Base-by-base conservation (phyloP, 1,139 yeast species). In the Candida sp. region DNA sequence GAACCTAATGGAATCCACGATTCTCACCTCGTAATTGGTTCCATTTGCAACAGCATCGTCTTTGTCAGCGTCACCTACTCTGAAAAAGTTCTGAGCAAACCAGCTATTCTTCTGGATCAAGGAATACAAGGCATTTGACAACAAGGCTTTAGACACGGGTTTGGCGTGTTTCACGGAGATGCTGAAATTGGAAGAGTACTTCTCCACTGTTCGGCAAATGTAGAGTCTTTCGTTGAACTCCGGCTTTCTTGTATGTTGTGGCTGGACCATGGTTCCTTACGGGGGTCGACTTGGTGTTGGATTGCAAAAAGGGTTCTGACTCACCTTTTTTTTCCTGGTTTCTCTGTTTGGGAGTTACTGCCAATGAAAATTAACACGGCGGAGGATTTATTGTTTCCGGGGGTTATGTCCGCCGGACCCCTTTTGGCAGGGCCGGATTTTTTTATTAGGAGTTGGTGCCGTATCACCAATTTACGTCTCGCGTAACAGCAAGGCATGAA, bases 111-210 rank as follows among this genome's bases (percentile, higher is more conserved):
- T 58, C 8, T 52, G 38, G 3, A 73, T 51, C 31, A 73, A 44
- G 3, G 52, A 38, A 11, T 58, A 49, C 37, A 75, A 56, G 0
- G 70, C 75, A 49, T 60, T 57, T 0, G 77, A 66, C 5, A 75
- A 54, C 9, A 58, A 47, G 2, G 41, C 57, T 25, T 50, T 53
- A 12, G 60, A 53, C 3, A 72, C 47, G 1, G 38, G 51, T 4
- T 54, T 50, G 47, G 55, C 65, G 51, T 69, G 70, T 31, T 59
- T 57, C 3, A 63, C 74, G 3, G 66, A 57, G 22, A 72, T 54
- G 48, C 63, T 67, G 54, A 69, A 70, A 51, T 72, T 73, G 6
- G 70, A 54, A 47, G 69, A 73, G 46, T 54, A 55, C 1, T 52
- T 51, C 37, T 59, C 58, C 5, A 57, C 49, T 31, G 66, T 66